A percentile compares a stretch with the other conserved stretches of the same genome.
Evolutionary conservation across 139 green algal species (phyloP).

Genomic region (Choricystis sp.): DNA sequence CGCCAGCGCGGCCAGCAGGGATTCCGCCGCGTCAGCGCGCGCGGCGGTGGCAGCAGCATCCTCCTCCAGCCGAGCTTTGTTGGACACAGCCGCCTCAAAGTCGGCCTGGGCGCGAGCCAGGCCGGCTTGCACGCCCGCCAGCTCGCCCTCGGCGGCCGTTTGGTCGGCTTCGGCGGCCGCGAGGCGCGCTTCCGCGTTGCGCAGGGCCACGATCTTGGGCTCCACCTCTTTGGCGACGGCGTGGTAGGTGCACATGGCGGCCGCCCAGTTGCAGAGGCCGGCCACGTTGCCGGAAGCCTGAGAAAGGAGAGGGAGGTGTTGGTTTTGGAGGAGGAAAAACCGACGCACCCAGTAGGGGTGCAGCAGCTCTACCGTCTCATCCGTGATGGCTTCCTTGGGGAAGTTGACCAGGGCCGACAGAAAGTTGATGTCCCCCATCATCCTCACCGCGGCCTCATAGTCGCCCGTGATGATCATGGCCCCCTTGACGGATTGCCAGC

Average conservation of each 20-base stretch:
- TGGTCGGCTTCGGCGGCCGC: slow-evolving; percentile 70
- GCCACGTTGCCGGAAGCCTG: slow-evolving; percentile 70
- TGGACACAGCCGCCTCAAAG: slow-evolving; percentile 79
- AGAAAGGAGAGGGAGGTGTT: too few species aligned
- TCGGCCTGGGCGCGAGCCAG: slow-evolving; percentile 84
- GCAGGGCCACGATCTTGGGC: slow-evolving; percentile 81
- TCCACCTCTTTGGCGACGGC: slow-evolving; percentile 75
- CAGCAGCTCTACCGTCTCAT: slow-evolving; percentile 79
- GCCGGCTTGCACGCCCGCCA: slow-evolving; percentile 73
- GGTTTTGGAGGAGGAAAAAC: slow-evolving; percentile 84
- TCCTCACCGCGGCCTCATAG: slow-evolving; percentile 72
- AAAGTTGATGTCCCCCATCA: slow-evolving; percentile 90
- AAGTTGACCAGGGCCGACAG: slow-evolving; percentile 76
- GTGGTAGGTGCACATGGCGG: slow-evolving; percentile 90
- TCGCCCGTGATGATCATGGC: slow-evolving; percentile 55
- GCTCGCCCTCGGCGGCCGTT: slow-evolving; percentile 58
- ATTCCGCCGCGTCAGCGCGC: slow-evolving; percentile 79
- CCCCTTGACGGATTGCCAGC: slow-evolving; percentile 69
- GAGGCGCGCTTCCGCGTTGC: slow-evolving; percentile 66
- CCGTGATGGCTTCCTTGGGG: slow-evolving; percentile 84
- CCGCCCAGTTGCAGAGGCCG: slow-evolving; percentile 85
- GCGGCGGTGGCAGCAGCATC: slow-evolving; percentile 67
- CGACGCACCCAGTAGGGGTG: slow-evolving; percentile 74
- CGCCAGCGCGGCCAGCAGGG: slow-evolving; percentile 73
- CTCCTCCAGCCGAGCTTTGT: slow-evolving; percentile 80